Evolutionary conservation across 306 rosid species (phyloP).

Genomic region (Prunus salicina): DNA sequence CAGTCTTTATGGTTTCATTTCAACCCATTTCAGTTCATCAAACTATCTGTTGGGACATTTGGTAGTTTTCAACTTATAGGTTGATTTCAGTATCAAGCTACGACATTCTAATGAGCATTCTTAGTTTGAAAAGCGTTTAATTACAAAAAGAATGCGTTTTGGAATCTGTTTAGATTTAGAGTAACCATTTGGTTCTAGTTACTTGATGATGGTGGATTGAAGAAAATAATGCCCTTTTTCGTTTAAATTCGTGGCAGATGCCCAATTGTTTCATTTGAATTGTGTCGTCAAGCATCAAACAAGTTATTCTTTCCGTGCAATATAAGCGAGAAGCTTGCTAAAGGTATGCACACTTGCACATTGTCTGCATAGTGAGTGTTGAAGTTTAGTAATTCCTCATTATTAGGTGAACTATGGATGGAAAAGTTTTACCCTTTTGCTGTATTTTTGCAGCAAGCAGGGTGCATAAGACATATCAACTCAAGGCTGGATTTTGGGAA

Average conservation of each 20-base stretch:
- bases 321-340: slow-evolving; percentile 26
- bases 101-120: neutral
- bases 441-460: slow-evolving; percentile 42
- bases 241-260: slow-evolving; percentile 37
- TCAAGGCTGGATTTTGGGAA: too few relatives aligned
- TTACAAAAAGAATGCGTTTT: neutral
- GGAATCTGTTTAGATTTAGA: neutral
- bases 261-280: slow-evolving; percentile 41
- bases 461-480: neutral
- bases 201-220: neutral
- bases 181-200: neutral
- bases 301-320: slow-evolving; percentile 40
- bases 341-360: slow-evolving; percentile 25
- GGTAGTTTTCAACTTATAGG: neutral
- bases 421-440: neutral
- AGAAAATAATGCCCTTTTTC: neutral
- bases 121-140: neutral
- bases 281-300: slow-evolving; percentile 25
- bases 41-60: neutral
- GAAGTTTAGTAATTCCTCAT: neutral
- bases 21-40: neutral
- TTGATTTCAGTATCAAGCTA: neutral
- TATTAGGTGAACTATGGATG: neutral
- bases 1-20: neutral
- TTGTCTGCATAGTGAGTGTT: slow-evolving; percentile 2